Percentiles rank a stretch among this genome's conserved stretches.
phyloP scores from a whole-genome alignment of 352 stramenopile species.

The Globisporangium orthogonon region DNA sequence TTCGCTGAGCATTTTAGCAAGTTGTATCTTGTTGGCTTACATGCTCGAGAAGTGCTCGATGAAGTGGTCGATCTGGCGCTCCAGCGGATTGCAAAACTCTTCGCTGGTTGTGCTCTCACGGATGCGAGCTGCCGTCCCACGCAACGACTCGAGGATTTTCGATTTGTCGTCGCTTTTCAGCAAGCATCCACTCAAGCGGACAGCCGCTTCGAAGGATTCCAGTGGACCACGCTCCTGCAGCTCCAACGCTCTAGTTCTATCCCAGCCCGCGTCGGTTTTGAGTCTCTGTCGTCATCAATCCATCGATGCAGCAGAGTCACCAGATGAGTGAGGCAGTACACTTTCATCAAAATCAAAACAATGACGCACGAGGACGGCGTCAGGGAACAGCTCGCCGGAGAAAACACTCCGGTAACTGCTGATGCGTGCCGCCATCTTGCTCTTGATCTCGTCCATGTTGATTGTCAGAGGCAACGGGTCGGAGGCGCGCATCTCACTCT shows the following conservation, averaged over 20 bases:
- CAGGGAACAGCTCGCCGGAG: slow-evolving; percentile 23
- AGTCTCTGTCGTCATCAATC: neutral
- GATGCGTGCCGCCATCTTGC: slow-evolving; percentile 41
- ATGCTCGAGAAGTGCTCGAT: neutral
- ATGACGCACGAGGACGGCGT: slow-evolving; percentile 33
- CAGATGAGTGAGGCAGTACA: neutral
- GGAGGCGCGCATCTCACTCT: slow-evolving; percentile 13
- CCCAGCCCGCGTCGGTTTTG: neutral
- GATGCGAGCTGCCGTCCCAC: neutral
- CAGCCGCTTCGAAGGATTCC: slow-evolving; percentile 9
- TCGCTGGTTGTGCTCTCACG: neutral
- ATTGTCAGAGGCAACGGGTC: neutral
- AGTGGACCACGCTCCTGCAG: slow-evolving; percentile 5
- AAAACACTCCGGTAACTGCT: slow-evolving; percentile 30
- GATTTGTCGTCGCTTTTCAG: neutral
- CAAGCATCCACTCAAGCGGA: neutral
- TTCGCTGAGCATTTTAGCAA: neutral
- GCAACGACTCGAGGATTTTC: neutral
- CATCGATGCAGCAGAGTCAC: neutral
- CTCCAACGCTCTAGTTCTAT: neutral
- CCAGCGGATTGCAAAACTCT: slow-evolving; percentile 7
- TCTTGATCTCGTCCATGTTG: slow-evolving; percentile 24
- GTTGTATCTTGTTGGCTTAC: neutral
- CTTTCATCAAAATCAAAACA: neutral
- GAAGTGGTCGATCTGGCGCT: slow-evolving; percentile 5